Conservation (phyloP, 2,329 filamentous ascomycete species). For the Apiospora kogelbergensis region DNA sequence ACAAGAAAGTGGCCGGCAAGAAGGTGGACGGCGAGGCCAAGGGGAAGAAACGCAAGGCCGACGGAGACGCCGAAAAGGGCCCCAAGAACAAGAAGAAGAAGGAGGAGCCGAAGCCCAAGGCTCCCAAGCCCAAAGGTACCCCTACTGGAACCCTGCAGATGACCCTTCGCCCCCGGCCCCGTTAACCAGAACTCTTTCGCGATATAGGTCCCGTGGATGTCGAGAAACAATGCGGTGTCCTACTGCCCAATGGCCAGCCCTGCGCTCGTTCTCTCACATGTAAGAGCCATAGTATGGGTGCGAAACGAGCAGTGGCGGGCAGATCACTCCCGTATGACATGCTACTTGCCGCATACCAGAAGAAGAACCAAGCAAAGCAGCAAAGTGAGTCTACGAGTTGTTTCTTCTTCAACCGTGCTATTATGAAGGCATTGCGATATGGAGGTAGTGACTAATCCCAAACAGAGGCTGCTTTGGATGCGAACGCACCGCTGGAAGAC, state of each 20-base stretch:
- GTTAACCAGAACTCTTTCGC: constrained; percentile 15
- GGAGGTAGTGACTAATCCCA: constrained; percentile 20
- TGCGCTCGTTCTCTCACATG: constrained; percentile 89
- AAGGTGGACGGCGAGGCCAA: constrained; percentile 64
- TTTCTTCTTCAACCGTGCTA: not conserved
- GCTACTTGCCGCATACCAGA: constrained; percentile 83
- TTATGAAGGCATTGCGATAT: not conserved
- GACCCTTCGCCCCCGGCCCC: constrained; percentile 2
- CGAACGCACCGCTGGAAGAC: constrained; percentile 86
- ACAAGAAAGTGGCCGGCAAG: constrained; percentile 66
- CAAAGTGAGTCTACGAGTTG: constrained; percentile 66
- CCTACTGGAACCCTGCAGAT: constrained; percentile 5
- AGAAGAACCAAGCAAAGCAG: constrained; percentile 98
- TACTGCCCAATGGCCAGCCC: constrained; percentile 78
- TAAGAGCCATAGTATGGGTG: constrained; percentile 94
- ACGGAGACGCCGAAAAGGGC: constrained; percentile 74
- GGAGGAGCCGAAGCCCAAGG: constrained; percentile 83
- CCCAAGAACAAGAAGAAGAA: constrained; percentile 94
- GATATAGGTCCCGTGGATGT: constrained; percentile 79
- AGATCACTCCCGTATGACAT: constrained; percentile 90
- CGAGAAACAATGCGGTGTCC: constrained; percentile 88
- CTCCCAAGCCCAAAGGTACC: constrained; percentile 77
- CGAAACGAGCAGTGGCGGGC: constrained; percentile 84
- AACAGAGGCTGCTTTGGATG: constrained; percentile 88
- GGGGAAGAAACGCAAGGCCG: constrained; percentile 77